Evolutionary conservation across 495 filamentous ascomycete genomes (phyloP).

Genomic region (Pyrenopolyporus hunteri): DNA sequence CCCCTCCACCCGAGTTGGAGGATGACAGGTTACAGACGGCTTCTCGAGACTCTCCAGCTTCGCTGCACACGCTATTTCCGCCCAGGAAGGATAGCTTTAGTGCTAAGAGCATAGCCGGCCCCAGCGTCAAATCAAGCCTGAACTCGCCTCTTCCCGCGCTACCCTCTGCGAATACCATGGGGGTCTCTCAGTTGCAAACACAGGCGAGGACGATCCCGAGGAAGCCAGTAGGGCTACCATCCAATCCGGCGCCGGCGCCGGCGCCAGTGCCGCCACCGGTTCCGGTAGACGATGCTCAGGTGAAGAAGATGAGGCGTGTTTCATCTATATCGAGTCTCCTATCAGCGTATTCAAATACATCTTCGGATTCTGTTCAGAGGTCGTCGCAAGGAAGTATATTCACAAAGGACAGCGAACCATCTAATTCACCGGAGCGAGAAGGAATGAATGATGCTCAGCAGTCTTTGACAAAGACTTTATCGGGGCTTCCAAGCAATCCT

Average conservation of each 20-base stretch:
- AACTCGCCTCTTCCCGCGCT: slow-evolving; percentile 34
- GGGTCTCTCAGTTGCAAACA: slow-evolving; percentile 15
- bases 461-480: slow-evolving; percentile 16
- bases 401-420: slow-evolving; percentile 45
- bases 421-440: slow-evolving; percentile 42
- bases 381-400: slow-evolving; percentile 44
- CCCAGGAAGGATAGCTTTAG: slow-evolving; percentile 38
- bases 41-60: slow-evolving; percentile 24
- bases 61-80: slow-evolving; percentile 32
- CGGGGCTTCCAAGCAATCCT: slow-evolving; percentile 31
- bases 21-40: slow-evolving; percentile 24
- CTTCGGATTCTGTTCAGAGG: slow-evolving; percentile 45
- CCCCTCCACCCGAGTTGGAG: slow-evolving; percentile 33
- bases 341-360: slow-evolving; percentile 53
- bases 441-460: slow-evolving; percentile 25
- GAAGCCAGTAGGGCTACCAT: slow-evolving; percentile 38
- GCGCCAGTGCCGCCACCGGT: slow-evolving; percentile 1
- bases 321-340: slow-evolving; percentile 54
- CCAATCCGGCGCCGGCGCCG: slow-evolving; percentile 27
- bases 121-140: slow-evolving; percentile 19
- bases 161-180: slow-evolving; percentile 25
- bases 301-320: slow-evolving; percentile 38
- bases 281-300: slow-evolving; percentile 19
- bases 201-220: slow-evolving; percentile 32
- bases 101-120: slow-evolving; percentile 16